Evolutionary conservation across 495 filamentous ascomycete species (phyloP).

Genomic region (Aspergillus funiculosus): DNA sequence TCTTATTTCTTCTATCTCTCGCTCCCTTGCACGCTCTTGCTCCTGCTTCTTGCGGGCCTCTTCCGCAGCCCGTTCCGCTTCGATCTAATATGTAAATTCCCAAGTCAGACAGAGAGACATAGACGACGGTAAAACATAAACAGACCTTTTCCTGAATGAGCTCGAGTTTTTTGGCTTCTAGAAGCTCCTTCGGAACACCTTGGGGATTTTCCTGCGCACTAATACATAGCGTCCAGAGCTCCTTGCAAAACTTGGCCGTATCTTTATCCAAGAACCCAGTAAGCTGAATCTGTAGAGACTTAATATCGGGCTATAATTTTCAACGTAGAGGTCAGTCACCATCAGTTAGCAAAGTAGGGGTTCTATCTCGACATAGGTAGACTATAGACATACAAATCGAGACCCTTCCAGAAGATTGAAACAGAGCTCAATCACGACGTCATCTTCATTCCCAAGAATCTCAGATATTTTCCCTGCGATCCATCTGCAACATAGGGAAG

Average conservation of each 20-base stretch:
- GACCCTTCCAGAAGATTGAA: conserved; percentile 80
- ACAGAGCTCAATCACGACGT: conserved; percentile 88
- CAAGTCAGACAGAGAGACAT: conserved; percentile 11
- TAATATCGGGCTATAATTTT: conserved; percentile 78
- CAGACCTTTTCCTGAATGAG: conserved; percentile 86
- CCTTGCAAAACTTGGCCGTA: conserved; percentile 84
- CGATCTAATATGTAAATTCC: conserved; percentile 54
- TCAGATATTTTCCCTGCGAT: conserved; percentile 80
- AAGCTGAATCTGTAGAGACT: conserved; percentile 85
- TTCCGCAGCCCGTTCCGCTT: conserved; percentile 77
- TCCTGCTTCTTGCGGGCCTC: conserved; percentile 65
- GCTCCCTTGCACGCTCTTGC: conserved; percentile 51
- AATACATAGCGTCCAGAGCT: conserved; percentile 84
- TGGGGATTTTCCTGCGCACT: conserved; percentile 84
- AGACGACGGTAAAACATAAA: neutral
- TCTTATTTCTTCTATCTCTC: conserved; percentile 59
- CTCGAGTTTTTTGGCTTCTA: conserved; percentile 94
- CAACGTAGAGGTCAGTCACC: too few relatives aligned
- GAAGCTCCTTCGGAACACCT: conserved; percentile 87
- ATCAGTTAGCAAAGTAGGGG: conserved; percentile 1
- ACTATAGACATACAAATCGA: conserved; percentile 59
- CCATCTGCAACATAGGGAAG: conserved; percentile 59
- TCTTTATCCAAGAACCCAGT: conserved; percentile 95
- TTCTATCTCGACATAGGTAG: neutral
- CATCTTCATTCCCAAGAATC: conserved; percentile 85